Conservation (phyloP, 2,329 filamentous ascomycete genomes). For the Coniochaeta hoffmannii region DNA sequence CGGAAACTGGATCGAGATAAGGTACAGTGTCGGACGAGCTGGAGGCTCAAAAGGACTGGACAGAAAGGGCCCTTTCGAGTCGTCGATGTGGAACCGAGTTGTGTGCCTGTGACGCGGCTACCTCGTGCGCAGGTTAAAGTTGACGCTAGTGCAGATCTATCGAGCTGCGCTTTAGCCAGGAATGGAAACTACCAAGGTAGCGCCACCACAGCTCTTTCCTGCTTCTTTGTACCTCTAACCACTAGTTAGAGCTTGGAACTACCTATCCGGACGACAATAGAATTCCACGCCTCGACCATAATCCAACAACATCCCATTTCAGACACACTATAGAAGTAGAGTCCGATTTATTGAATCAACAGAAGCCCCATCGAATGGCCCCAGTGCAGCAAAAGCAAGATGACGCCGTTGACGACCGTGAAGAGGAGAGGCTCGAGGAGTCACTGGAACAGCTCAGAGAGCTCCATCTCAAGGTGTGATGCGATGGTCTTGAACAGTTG, state of each 20-base stretch:
- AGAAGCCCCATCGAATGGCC: not conserved
- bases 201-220: not conserved
- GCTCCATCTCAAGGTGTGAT: constrained; percentile 41
- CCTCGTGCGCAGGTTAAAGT: not conserved
- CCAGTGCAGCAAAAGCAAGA: not conserved
- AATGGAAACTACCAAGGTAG: not conserved
- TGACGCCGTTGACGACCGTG: constrained; percentile 25
- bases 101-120: not conserved
- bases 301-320: too few species aligned
- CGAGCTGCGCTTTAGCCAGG: not conserved
- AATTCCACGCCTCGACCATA: too few species aligned
- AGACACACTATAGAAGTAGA: not conserved
- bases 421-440: constrained; percentile 42
- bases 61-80: not conserved
- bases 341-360: not conserved
- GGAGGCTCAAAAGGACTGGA: not conserved
- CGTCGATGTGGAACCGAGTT: not conserved
- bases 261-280: too few species aligned
- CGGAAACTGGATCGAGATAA: too few species aligned
- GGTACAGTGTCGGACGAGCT: not conserved
- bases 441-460: constrained; percentile 44
- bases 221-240: not conserved
- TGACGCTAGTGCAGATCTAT: not conserved
- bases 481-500: not conserved
- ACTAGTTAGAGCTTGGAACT: too few species aligned